These are phyloP conservation scores for Camptophora hylomeconis DNA, from an alignment of 2,329 filamentous ascomycete genomes.

Conservation along the genomic window DNA sequence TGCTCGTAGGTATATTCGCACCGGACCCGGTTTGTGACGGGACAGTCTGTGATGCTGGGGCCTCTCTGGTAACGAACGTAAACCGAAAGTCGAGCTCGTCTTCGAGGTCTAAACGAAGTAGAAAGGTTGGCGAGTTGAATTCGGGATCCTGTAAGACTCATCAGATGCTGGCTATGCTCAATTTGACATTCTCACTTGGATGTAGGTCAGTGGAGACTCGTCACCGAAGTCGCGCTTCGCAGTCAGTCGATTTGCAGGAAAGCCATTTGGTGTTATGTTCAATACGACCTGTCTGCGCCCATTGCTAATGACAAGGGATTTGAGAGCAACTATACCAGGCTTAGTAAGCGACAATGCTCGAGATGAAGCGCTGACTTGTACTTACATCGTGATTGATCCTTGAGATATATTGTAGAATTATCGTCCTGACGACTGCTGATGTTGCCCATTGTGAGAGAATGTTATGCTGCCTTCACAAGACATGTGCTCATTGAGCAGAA, in stretches of 20 bases:
- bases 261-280: slow-evolving; percentile 71
- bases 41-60: slow-evolving; percentile 34
- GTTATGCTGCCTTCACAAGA: no score
- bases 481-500: no score
- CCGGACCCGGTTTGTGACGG: slow-evolving; percentile 35
- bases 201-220: slow-evolving; percentile 67
- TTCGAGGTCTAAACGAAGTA: slow-evolving; percentile 77
- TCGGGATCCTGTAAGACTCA: slow-evolving; percentile 59
- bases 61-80: slow-evolving; percentile 64
- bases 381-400: slow-evolving; percentile 85
- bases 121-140: slow-evolving; percentile 41
- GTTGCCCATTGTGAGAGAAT: slow-evolving; percentile 82
- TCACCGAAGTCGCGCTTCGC: slow-evolving; percentile 63
- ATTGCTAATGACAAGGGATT: slow-evolving; percentile 70
- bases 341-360: slow-evolving; percentile 7
- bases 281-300: slow-evolving; percentile 64
- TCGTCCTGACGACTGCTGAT: slow-evolving; percentile 83
- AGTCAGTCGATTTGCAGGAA: slow-evolving; percentile 65
- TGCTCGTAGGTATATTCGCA: slow-evolving; percentile 52
- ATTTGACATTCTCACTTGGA: slow-evolving; percentile 58
- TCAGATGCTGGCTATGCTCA: slow-evolving; percentile 4
- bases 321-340: slow-evolving; percentile 60
- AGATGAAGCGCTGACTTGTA: slow-evolving; percentile 18
- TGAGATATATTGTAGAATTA: slow-evolving; percentile 54
- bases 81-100: slow-evolving; percentile 91